These are phyloP conservation scores for Spencermartinsiella ligniputridi DNA, from an alignment of 1,139 yeast genomes.

Conservation along the genomic window DNA sequence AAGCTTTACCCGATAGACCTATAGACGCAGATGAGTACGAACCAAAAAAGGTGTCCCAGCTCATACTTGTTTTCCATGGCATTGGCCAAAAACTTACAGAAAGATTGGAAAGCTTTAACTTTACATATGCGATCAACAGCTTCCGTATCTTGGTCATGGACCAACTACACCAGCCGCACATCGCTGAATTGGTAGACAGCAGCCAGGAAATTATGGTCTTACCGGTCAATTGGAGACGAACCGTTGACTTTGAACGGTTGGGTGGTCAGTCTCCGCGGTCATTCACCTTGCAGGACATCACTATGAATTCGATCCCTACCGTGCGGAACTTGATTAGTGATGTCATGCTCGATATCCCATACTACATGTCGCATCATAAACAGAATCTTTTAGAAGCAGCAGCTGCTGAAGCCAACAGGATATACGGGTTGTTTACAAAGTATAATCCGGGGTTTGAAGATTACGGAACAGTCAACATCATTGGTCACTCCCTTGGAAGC, in stretches of 20 bases:
- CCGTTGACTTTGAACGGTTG: slow-evolving; percentile 32
- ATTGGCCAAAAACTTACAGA: slow-evolving; percentile 87
- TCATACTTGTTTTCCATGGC: slow-evolving; percentile 85
- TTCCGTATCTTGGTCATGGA: slow-evolving; percentile 44
- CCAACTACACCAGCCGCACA: slow-evolving; percentile 25
- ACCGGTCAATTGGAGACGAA: slow-evolving; percentile 41
- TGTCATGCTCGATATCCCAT: slow-evolving; percentile 79
- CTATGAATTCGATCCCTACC: slow-evolving; percentile 76
- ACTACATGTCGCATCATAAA: slow-evolving; percentile 73
- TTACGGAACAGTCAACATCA: slow-evolving; percentile 65
- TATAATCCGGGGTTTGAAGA: slow-evolving; percentile 61
- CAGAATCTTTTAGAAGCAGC: slow-evolving; percentile 63
- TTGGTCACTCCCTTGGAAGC: slow-evolving; percentile 92
- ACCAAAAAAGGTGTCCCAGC: slow-evolving; percentile 41
- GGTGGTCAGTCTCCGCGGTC: slow-evolving; percentile 20
- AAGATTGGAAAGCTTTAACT: slow-evolving; percentile 74
- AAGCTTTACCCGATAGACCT: slow-evolving; percentile 29
- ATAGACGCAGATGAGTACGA: slow-evolving; percentile 26
- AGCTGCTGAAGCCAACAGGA: slow-evolving; percentile 62
- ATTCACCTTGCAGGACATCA: slow-evolving; percentile 68
- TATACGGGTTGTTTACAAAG: slow-evolving; percentile 54
- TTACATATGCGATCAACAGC: slow-evolving; percentile 78
- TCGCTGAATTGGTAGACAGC: slow-evolving; percentile 24
- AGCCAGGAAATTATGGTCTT: slow-evolving; percentile 30
- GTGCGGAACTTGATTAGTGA: slow-evolving; percentile 78